Conservation (phyloP, 2,329 filamentous ascomycete species). For the Nemania sp. region DNA sequence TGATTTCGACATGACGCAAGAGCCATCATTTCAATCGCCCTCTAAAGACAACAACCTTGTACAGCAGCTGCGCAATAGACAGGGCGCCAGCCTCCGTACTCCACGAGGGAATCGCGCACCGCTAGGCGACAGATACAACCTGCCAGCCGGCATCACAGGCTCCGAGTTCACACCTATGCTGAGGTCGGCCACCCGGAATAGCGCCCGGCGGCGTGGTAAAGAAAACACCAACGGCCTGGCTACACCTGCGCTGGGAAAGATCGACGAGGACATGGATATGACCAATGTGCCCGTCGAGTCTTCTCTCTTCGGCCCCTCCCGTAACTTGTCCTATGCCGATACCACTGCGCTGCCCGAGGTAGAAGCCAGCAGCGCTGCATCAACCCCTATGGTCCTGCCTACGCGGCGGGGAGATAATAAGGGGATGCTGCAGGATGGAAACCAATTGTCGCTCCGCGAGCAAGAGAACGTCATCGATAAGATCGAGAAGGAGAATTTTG, state of each 20-base stretch:
- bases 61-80: slow-evolving; percentile 71
- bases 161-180: slow-evolving; percentile 94
- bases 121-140: slow-evolving; percentile 71
- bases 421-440: slow-evolving; percentile 78
- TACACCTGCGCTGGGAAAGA: slow-evolving; percentile 71
- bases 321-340: slow-evolving; percentile 66
- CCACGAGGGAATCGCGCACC: slow-evolving; percentile 71
- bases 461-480: slow-evolving; percentile 95
- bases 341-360: slow-evolving; percentile 76
- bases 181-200: slow-evolving; percentile 76
- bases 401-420: slow-evolving; percentile 65
- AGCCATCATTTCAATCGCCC: slow-evolving; percentile 83
- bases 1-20: slow-evolving; percentile 83
- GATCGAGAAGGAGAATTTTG: slow-evolving; percentile 98
- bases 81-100: slow-evolving; percentile 66
- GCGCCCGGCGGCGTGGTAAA: slow-evolving; percentile 66
- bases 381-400: slow-evolving; percentile 77
- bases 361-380: slow-evolving; percentile 77
- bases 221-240: slow-evolving; percentile 62
- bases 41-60: slow-evolving; percentile 76
- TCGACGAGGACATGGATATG: slow-evolving; percentile 70
- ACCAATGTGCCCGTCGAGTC: slow-evolving; percentile 73
- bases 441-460: slow-evolving; percentile 87
- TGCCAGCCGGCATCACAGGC: slow-evolving; percentile 65
- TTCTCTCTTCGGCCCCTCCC: slow-evolving; percentile 68